These are phyloP conservation scores for Globisporangium viniferum DNA, from an alignment of 352 stramenopile genomes.

Conservation along the genomic window DNA sequence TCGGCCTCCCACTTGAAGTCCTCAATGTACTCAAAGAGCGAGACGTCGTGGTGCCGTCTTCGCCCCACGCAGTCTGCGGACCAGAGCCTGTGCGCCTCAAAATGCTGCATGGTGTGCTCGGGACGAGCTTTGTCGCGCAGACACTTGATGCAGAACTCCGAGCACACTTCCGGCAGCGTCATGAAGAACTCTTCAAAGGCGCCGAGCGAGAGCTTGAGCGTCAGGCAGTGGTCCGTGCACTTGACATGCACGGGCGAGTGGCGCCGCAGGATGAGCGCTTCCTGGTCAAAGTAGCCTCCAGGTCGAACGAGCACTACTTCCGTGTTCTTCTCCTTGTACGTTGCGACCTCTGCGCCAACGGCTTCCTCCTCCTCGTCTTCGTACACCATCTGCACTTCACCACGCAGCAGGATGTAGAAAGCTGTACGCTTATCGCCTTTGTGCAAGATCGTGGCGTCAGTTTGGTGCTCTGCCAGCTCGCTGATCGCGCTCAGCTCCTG, in stretches of 20 bases:
- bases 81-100: constrained; percentile 58
- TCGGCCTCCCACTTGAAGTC: constrained; percentile 61
- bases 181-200: constrained; percentile 56
- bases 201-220: constrained; percentile 36
- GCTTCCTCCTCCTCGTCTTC: constrained; percentile 8
- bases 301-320: constrained; percentile 39
- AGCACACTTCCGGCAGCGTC: constrained; percentile 48
- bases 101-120: constrained; percentile 73
- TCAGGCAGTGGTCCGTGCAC: constrained; percentile 42
- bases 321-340: constrained; percentile 6
- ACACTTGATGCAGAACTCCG: constrained; percentile 71
- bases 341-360: constrained; percentile 1
- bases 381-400: constrained; percentile 37
- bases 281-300: constrained; percentile 65
- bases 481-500: constrained; percentile 57
- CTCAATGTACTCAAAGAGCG: constrained; percentile 64
- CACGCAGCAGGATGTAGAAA: constrained; percentile 51
- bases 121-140: constrained; percentile 38
- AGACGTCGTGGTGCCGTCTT: constrained; percentile 42
- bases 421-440: constrained; percentile 22
- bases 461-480: constrained; percentile 41
- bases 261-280: constrained; percentile 53
- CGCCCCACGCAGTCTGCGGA: constrained; percentile 48
- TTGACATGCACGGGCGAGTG: constrained; percentile 33
- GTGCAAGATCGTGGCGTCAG: constrained; percentile 27